Evolutionary conservation across 768 basidiomycete genomes (phyloP).

Genomic region (Podaxis sp.): DNA sequence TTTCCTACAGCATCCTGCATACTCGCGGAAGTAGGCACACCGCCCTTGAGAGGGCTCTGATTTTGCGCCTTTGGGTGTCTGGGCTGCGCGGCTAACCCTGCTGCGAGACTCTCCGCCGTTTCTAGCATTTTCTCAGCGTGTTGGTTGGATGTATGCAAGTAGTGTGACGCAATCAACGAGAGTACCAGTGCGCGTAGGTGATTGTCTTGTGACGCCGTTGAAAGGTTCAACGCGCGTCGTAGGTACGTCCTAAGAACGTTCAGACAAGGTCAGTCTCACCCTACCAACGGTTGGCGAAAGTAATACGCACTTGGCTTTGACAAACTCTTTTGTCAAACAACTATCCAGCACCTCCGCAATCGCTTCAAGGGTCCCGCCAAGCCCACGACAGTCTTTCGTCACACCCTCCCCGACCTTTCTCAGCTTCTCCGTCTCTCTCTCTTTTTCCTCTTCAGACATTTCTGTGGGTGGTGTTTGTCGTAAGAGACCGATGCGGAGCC

Average conservation of each 20-base stretch:
- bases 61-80: slow-evolving; percentile 17
- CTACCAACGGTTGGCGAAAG: background rate
- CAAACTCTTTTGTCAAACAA: slow-evolving; percentile 52
- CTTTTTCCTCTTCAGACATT: slow-evolving; percentile 9
- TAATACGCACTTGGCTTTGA: slow-evolving; percentile 58
- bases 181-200: slow-evolving; percentile 71
- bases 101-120: slow-evolving; percentile 69
- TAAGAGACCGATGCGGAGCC: slow-evolving; percentile 31
- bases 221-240: slow-evolving; percentile 59
- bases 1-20: slow-evolving; percentile 49
- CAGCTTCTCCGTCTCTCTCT: slow-evolving; percentile 26
- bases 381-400: slow-evolving; percentile 42
- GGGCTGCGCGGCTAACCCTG: slow-evolving; percentile 59
- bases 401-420: slow-evolving; percentile 35
- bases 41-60: slow-evolving; percentile 1
- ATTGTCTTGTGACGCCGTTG: slow-evolving; percentile 63
- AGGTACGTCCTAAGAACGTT: slow-evolving; percentile 45
- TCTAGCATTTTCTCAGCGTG: slow-evolving; percentile 66
- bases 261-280: background rate
- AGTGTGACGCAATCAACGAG: slow-evolving; percentile 68
- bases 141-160: slow-evolving; percentile 66
- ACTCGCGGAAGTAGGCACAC: background rate
- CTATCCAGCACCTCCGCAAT: slow-evolving; percentile 58
- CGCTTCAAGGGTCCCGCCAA: slow-evolving; percentile 55
- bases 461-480: background rate